A percentile compares a stretch with the other conserved stretches of the same genome.
These are phyloP conservation scores for Ananas comosus DNA, from an alignment of 176 grass and related monocot species.

Conservation along the genomic window DNA sequence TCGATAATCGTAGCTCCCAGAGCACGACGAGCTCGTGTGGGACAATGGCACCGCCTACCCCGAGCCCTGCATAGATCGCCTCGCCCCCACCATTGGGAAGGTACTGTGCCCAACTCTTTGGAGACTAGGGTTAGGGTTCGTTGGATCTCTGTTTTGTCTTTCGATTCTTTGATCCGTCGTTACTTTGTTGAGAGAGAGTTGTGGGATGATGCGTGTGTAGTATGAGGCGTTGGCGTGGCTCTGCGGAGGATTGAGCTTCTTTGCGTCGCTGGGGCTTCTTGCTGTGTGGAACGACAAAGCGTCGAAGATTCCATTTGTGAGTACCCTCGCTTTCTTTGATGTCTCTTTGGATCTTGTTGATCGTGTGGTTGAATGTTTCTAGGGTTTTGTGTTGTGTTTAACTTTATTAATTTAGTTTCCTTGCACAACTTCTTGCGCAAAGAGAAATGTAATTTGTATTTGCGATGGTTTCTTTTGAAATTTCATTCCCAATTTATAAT, in stretches of 20 bases:
- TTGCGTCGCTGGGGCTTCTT: constrained; percentile 44
- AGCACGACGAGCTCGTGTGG: constrained; percentile 76
- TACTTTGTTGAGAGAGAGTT: background rate
- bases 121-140: background rate
- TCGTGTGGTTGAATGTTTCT: background rate
- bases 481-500: no score
- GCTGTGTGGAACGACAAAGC: constrained; percentile 81
- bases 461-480: no score
- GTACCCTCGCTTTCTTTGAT: constrained; percentile 12
- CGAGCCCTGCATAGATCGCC: constrained; percentile 88
- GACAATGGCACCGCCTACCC: constrained; percentile 91
- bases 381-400: background rate
- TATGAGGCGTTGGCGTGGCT: constrained; percentile 92
- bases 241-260: constrained; percentile 82
- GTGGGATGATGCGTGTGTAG: constrained; percentile 16
- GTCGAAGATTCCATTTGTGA: constrained; percentile 84
- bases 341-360: background rate
- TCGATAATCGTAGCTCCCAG: constrained; percentile 36
- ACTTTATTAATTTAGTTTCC: background rate
- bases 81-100: constrained; percentile 90
- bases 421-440: no score
- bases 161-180: constrained; percentile 14
- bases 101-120: constrained; percentile 16
- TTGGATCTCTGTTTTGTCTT: background rate
- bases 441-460: no score